Base-by-base conservation (phyloP, 2,329 filamentous ascomycete species). In the Hirsutella minnesotensis region DNA sequence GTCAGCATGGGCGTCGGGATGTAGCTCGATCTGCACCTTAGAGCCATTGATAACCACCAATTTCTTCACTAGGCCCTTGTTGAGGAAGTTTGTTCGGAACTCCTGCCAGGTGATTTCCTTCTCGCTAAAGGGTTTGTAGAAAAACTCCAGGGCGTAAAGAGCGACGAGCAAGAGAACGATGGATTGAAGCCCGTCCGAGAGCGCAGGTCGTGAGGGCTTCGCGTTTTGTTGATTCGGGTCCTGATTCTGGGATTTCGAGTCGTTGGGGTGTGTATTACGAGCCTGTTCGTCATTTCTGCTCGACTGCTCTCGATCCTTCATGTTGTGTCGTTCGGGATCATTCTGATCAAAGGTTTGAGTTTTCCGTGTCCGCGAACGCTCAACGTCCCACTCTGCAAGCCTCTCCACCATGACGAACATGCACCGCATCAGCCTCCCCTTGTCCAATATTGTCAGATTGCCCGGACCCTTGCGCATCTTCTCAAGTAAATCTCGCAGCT, bases 61-160 rank as follows among this genome's bases (percentile, higher is more conserved):
- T 68, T 89, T 95, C 66, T 95, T 86, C 18, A 98, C 89, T 20
- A 98, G 73, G 8, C 92, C 92, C 70, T 94, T 95, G 65, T 95
- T 88, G 47, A 98, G 72, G 71, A 95, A 96, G 27, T 87, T 92
- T 53, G 79, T 89, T 49, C 86, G 75, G 66, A 98, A 86, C 66
- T 98, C 92, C 65, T 98, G 89, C 86, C 88, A 98, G 43, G 92
- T 96, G 46, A 98, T 95, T 59, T 98, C 90, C 56, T 65, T 64
- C 49, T 71, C 67, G 4, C 64, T 63, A 48, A 69, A 65, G 21
- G 68, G 51, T 49, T 64, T 64, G 51, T 58, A 57, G 41, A 65
- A 51, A 9, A 56, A 53, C 27, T 64, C 66, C 8, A 12, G 12
- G 12, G 12, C 12, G 24, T 27, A 27, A 7, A 27, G 7, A 27